These are phyloP conservation scores for Nicotiana otophora DNA, from an alignment of 257 asterid genomes.

Conservation along the genomic window DNA sequence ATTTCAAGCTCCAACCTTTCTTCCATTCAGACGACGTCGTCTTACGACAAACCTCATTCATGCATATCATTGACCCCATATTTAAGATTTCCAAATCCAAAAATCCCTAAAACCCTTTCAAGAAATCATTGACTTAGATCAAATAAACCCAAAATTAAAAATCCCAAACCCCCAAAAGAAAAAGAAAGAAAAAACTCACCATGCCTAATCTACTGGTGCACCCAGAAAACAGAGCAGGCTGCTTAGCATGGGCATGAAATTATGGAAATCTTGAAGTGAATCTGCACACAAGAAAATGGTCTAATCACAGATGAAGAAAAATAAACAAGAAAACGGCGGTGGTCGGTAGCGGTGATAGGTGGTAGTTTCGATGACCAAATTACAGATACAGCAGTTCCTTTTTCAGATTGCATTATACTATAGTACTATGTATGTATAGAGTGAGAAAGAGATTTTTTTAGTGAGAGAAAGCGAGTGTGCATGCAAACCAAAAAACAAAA, in stretches of 20 bases:
- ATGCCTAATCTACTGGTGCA: neutral
- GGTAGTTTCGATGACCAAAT: neutral
- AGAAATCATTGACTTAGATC: neutral
- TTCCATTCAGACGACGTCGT: constrained; percentile 16
- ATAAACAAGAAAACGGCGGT: neutral
- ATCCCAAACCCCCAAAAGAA: neutral
- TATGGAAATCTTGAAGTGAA: neutral
- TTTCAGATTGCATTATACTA: neutral
- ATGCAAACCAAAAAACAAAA: neutral
- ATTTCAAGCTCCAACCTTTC: constrained; percentile 18
- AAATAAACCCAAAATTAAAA: neutral
- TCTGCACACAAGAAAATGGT: neutral
- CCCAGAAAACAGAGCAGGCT: neutral
- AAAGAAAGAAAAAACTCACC: neutral
- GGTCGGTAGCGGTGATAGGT: neutral
- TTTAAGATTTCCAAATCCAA: neutral
- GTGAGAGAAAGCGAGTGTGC: neutral
- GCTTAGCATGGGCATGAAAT: neutral
- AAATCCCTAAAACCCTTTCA: neutral
- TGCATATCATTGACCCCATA: constrained; percentile 15
- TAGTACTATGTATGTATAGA: neutral
- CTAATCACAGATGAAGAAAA: neutral
- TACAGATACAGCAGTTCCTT: neutral
- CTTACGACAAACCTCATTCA: constrained; percentile 6
- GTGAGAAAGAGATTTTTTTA: neutral